Evolutionary conservation across 2,329 filamentous ascomycete genomes (phyloP), one percentile per base, ranked within the genome.

Genomic region (Camillea tinctor): DNA sequence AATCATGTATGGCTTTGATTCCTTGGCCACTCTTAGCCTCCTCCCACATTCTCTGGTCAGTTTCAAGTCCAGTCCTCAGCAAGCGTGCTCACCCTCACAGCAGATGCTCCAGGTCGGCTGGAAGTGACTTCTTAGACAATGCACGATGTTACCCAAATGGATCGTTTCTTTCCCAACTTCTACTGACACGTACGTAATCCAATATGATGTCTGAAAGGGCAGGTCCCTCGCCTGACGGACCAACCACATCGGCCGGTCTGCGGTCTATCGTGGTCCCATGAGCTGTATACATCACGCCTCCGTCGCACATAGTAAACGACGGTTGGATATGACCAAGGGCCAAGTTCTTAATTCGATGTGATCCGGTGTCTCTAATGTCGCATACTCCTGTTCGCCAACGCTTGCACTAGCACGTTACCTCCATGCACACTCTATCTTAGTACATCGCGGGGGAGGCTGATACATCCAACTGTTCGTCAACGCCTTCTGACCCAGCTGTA

Each of bases 371-470:
- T 59, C 56, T 64, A 19, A 23, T 24, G 36, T 57, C 44, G 44
- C 60, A 56, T 54, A 53, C 62, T 57, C 40, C 54, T 61, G 36
- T 50, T 36, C 23, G 44, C 22, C 51, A 53, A 19, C 40, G 53
- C 36, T 58, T 59, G 49, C 65, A 67, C 62, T 58, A 57, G 49
- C 65, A 67, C 62, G 65, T 67, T 66, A 63, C 63, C 53, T 57
- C 54, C 40, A 57, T 48, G 50, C 55, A 51, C 56, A 55, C 60
- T 53, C n/a, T 55, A 58, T 57, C 48, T 52, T 50, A 50, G 40
- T 40, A 44, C 50, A 57, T 56, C 44, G 17, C 23, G 48, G 19
- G 23, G 5, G 44, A 51, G 58, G 54, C 62, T 67, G 64, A 64
- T 64, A 57, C 62, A 59, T 50, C 60, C 61, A 64, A 56, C 60